Evolutionary conservation across 345 rosid species (phyloP).

Genomic region (Dovyalis caffra): DNA sequence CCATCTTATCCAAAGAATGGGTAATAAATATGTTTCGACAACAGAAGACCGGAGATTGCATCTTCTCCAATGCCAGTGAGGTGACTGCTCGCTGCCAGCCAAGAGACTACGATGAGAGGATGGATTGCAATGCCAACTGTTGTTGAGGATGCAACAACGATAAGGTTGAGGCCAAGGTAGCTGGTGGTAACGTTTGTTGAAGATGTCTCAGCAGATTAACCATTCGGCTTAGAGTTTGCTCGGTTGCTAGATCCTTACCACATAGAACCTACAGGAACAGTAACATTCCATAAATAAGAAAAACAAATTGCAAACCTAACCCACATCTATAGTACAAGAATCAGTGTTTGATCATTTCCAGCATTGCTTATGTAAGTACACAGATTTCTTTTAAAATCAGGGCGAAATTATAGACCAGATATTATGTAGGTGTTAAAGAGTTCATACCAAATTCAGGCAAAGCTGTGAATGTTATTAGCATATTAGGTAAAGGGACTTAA

Average conservation of each 20-base stretch:
- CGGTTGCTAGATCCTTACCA: conserved; percentile 90
- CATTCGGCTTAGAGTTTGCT: conserved; percentile 79
- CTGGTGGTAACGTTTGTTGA: conserved; percentile 87
- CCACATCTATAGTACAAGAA: background rate
- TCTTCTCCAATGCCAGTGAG: conserved; percentile 15
- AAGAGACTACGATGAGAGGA: conserved; percentile 61
- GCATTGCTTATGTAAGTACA: background rate
- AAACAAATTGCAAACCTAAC: background rate
- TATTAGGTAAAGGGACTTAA: background rate
- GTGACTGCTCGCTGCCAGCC: conserved; percentile 2
- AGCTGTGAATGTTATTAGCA: background rate
- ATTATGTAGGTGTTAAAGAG: background rate
- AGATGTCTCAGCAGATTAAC: conserved; percentile 82
- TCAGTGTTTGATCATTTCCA: background rate
- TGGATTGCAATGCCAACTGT: conserved; percentile 84
- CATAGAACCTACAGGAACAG: conserved; percentile 66
- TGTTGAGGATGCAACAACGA: conserved; percentile 93
- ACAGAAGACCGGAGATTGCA: conserved; percentile 22
- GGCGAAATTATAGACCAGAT: background rate
- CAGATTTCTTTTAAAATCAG: background rate
- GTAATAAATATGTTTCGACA: conserved; percentile 35
- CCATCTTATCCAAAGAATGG: conserved; percentile 40
- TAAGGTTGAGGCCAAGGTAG: conserved; percentile 89
- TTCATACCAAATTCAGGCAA: too few relatives aligned
- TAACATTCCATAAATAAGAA: background rate